A percentile compares a stretch with the other conserved stretches of the same genome.
phyloP scores from a whole-genome alignment of 1,284 basidiomycete species.

The Sporisorium sorghi region DNA sequence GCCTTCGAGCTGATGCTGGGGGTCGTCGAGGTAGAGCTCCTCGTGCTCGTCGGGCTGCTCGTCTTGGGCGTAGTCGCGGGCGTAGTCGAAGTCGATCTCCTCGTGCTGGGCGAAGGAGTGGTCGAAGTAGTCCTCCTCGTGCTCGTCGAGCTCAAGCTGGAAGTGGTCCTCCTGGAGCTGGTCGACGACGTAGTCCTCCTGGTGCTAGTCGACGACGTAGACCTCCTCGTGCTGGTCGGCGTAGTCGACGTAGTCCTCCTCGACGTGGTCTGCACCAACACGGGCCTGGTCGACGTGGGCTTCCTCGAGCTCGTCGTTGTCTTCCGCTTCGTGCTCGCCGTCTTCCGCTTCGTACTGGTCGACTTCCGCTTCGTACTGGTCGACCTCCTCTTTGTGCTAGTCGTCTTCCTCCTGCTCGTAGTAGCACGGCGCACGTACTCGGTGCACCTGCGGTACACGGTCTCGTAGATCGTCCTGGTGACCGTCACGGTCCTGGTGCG shows the following conservation, averaged over 20 bases:
- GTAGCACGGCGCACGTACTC: constrained; percentile 17
- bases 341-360: constrained; percentile 7
- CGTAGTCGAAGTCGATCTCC: background rate
- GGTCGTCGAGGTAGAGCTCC: constrained; percentile 4
- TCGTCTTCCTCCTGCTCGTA: constrained; percentile 7
- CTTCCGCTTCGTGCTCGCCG: constrained; percentile 3
- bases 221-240: background rate
- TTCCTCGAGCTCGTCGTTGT: constrained; percentile 2
- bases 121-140: constrained; percentile 4
- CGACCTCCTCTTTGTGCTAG: background rate
- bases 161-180: too few species aligned
- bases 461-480: constrained; percentile 44
- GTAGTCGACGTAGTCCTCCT: background rate
- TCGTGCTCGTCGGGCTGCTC: background rate
- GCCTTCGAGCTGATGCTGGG: constrained; percentile 14
- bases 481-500: constrained; percentile 20
- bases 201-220: background rate
- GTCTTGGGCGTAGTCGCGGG: background rate
- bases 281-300: constrained; percentile 2
- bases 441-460: constrained; percentile 35
- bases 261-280: background rate
- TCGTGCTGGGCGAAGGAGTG: too few species aligned
- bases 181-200: constrained; percentile 2
- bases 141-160: too few species aligned
- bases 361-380: constrained; percentile 9